Conservation (phyloP, 305 asterid species). For the Petunia hybrid region DNA sequence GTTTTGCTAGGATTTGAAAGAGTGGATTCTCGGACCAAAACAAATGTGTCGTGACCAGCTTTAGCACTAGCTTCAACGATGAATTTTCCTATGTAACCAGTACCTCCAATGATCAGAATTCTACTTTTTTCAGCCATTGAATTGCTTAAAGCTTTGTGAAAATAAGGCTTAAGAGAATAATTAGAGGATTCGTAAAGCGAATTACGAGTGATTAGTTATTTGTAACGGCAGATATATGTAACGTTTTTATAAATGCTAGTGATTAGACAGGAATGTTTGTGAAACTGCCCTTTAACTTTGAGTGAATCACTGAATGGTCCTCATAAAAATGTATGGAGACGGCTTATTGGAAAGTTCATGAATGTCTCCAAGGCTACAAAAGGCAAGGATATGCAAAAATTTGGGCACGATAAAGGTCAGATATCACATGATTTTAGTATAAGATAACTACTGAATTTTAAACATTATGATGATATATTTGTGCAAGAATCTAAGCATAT, state of each 20-base stretch:
- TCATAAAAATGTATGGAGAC: neutral
- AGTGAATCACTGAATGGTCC: neutral
- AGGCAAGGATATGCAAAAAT: neutral
- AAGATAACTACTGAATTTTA: too few relatives aligned
- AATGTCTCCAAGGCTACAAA: neutral
- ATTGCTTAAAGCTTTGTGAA: neutral
- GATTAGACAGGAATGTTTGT: neutral
- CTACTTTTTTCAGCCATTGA: slow-evolving; percentile 51
- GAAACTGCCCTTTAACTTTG: neutral
- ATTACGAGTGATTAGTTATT: too few relatives aligned
- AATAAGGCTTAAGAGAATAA: too few relatives aligned
- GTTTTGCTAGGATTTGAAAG: slow-evolving; percentile 51
- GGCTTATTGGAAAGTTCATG: neutral
- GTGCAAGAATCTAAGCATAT: too few relatives aligned
- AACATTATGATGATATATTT: too few relatives aligned
- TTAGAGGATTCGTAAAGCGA: too few relatives aligned
- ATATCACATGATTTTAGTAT: neutral
- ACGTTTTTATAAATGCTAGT: neutral
- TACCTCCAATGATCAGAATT: slow-evolving; percentile 59
- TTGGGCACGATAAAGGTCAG: neutral
- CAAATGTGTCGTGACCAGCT: slow-evolving; percentile 54
- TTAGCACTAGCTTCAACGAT: slow-evolving; percentile 50
- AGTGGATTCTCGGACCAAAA: slow-evolving; percentile 50
- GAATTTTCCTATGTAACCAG: slow-evolving; percentile 61
- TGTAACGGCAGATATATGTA: neutral